Evolutionary conservation across 202 grass and related monocot species (phyloP).

Genomic region (Elaeis oleifera): DNA sequence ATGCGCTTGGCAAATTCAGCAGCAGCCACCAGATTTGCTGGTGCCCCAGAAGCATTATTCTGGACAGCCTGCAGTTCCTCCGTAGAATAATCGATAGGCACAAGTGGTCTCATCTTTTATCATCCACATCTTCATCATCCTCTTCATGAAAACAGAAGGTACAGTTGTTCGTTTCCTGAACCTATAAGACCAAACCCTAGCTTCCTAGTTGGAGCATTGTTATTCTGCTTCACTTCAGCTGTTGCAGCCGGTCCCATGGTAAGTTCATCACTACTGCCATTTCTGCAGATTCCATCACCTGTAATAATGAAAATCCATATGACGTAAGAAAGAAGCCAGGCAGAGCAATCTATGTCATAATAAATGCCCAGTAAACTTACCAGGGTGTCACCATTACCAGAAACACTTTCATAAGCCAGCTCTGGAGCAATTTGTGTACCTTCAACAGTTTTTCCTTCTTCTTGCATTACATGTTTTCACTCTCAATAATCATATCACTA

Average conservation of each 20-base stretch:
- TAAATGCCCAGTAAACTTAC: conserved; percentile 25
- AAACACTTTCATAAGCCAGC: conserved; percentile 24
- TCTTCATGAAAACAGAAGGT: conserved; percentile 80
- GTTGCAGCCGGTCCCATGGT: conserved; percentile 18
- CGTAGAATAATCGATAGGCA: conserved; percentile 66
- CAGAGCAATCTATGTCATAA: conserved; percentile 8
- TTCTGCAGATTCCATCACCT: conserved; percentile 40
- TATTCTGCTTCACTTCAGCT: conserved; percentile 57
- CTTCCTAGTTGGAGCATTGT: conserved; percentile 55
- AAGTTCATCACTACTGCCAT: conserved; percentile 41
- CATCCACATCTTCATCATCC: conserved; percentile 62
- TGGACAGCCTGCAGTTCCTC: conserved; percentile 88
- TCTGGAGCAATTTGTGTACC: conserved; percentile 26
- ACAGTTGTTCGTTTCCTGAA: conserved; percentile 69
- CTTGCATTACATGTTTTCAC: conserved; percentile 31
- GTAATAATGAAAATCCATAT: conserved; percentile 15
- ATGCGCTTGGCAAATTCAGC: conserved; percentile 91
- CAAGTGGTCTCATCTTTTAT: conserved; percentile 77
- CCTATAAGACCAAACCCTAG: conserved; percentile 87
- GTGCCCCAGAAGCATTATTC: conserved; percentile 31
- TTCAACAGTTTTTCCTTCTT: conserved; percentile 39
- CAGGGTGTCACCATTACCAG: conserved; percentile 33
- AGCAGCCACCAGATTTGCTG: conserved; percentile 43
- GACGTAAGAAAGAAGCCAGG: conserved; percentile 8
- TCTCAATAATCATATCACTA: conserved; percentile 43